Base-by-base conservation (phyloP, 1,139 yeast genomes). In the Starmera stellimalicola region DNA sequence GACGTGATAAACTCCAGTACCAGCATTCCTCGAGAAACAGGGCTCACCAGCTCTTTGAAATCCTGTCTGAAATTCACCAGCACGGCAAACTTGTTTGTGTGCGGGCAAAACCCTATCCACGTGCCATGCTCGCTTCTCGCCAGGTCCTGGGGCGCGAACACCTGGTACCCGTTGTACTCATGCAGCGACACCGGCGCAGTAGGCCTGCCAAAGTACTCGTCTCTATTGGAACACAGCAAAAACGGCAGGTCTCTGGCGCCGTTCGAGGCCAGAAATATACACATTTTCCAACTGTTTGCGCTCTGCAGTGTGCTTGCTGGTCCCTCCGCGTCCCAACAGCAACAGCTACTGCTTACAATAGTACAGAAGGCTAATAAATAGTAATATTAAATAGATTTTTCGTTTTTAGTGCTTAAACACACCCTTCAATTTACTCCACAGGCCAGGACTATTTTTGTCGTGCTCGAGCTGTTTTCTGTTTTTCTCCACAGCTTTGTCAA, bases 101-200 rank as follows among this genome's bases (percentile, higher is more conserved):
- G 62, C 3, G 48, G 46, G 31, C 76, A 70, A 3, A 81, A 69
- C 0, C 95, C 96, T 3, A 85, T 73, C 98, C 98, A 91, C 0
- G 96, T 83, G 0, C 98, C 97, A 46, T 75, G 85, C 42, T 77
- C 88, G 1, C 63, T 58, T 33, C 91, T 60, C 1, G 79, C 87
- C 44, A 81, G 53, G 54, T 91, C 98, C 25, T 68, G 60, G 0
- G 97, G 97, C 6, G 83, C 71, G 10, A 87, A 53, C 3, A 83
- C 58, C 25, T 58, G 50, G 12, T 45, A 42, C 20, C 41, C 26
- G 28, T 56, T 50, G 11, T 65, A 62, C 6, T 51, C 51, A 37
- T 73, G 62, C 50, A 69, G 65, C n/a, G 65, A 58, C 1, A 93
- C 94, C 12, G 56, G 54, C 39, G 70, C 67, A 0, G 97, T 88